Evolutionary conservation across 2,329 filamentous ascomycete genomes (phyloP).

Genomic region (Hymenoscyphus infarciens): DNA sequence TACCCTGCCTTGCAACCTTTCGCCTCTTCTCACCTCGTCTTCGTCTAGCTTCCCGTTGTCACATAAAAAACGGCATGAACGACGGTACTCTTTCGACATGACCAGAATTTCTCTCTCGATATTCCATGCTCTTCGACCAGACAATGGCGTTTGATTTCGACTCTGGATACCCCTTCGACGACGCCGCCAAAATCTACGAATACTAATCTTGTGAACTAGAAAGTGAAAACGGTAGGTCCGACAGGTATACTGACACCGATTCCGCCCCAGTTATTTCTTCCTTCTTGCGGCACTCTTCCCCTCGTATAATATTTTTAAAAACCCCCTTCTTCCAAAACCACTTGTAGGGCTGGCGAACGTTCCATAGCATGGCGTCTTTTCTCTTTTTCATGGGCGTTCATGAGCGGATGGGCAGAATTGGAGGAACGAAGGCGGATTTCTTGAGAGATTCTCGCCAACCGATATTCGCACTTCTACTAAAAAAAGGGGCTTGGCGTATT

Average conservation of each 20-base stretch:
- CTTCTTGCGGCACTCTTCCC: slow-evolving; percentile 5
- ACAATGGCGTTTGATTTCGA: background rate
- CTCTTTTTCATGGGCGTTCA: slow-evolving; percentile 13
- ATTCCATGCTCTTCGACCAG: background rate
- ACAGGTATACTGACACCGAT: slow-evolving; percentile 26
- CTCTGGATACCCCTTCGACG: slow-evolving; percentile 9
- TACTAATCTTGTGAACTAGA: slow-evolving; percentile 23
- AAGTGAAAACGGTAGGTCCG: slow-evolving; percentile 25
- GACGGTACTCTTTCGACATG: background rate
- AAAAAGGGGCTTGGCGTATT: background rate
- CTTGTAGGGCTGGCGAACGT: slow-evolving; percentile 20
- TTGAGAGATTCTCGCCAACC: background rate
- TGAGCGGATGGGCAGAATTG: slow-evolving; percentile 2
- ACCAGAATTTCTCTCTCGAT: background rate
- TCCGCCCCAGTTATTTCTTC: slow-evolving; percentile 7
- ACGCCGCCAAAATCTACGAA: slow-evolving; percentile 10
- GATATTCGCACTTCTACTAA: background rate
- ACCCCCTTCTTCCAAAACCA: slow-evolving; percentile 12
- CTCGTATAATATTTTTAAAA: background rate
- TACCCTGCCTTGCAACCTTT: background rate
- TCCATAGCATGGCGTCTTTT: slow-evolving; percentile 23
- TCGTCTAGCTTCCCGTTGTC: background rate
- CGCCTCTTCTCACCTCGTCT: slow-evolving; percentile 6
- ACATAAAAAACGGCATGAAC: background rate
- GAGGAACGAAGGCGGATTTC: slow-evolving; percentile 4